Conservation (phyloP, 805 yeast species). For the Komagataella kurtzmanii region DNA sequence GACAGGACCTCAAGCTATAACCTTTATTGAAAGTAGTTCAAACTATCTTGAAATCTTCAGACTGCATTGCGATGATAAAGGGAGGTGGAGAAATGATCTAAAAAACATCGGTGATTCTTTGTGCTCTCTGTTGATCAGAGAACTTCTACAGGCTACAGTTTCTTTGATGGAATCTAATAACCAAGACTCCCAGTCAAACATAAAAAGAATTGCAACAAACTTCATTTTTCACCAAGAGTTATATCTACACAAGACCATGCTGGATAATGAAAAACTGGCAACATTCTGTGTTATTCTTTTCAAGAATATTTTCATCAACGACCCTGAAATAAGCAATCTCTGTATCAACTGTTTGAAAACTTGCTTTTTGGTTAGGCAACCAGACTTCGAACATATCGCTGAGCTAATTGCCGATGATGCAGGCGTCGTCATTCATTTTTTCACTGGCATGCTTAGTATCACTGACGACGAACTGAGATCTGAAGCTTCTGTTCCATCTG, state of each 20-base stretch:
- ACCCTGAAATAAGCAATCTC: constrained; percentile 2
- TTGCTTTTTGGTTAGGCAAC: not conserved
- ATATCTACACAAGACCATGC: constrained; percentile 14
- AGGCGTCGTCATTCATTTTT: not conserved
- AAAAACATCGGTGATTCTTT: not conserved
- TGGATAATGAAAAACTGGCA: constrained; percentile 20
- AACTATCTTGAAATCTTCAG: not conserved
- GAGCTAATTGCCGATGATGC: not conserved
- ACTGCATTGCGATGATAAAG: not conserved
- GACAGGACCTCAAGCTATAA: not conserved
- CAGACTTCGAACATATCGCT: not conserved
- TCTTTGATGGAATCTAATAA: not conserved
- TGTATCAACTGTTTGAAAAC: constrained; percentile 1
- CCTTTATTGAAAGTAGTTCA: not conserved
- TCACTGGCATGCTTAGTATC: not conserved
- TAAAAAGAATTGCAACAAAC: not conserved
- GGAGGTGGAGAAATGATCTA: not conserved
- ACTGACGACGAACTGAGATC: not conserved
- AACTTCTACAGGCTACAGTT: not conserved
- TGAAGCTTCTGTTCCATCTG: not conserved
- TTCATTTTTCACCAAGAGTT: not conserved
- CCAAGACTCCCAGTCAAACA: not conserved
- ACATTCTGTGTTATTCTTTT: constrained; percentile 17
- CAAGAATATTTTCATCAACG: constrained; percentile 5
- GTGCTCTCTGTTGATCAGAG: not conserved